Base-by-base conservation (phyloP, 768 basidiomycete genomes). In the Tricholoma bakamatsutake region DNA sequence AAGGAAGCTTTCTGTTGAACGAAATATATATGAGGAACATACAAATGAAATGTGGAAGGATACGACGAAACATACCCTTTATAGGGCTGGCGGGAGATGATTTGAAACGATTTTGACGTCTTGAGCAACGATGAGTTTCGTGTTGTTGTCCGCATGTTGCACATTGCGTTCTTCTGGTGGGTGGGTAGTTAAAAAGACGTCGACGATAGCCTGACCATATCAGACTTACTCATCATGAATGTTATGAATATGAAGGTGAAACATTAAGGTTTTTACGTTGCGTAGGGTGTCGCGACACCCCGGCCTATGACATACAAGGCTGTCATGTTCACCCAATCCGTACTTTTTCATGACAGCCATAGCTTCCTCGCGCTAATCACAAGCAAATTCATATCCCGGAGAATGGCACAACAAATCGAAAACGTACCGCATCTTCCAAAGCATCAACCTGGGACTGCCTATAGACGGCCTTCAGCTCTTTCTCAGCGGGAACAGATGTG, bases 211-310 rank as follows among this genome's bases (percentile, higher is more conserved):
- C 35, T 18, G 51, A 51, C 27, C 50, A 47, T 47, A 34, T 30
- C 55, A 40, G 45, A 66, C 70, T 40, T 55, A 76, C 75, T 67
- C 60, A 52, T 80, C 77, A 31, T 73, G 69, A 31, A 83, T 75
- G 59, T 81, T 77, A 64, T 83, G 82, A 48, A 83, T 79, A 59
- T 83, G 80, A 18, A 82, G 65, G 61, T 82, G 82, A 61, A 71
- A 79, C 60, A 75, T 75, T 49, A 83, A 70, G 17, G 77, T 75
- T 58, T 73, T 73, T 53, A 74, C 69, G 50, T 70, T 68, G 5
- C 67, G 64, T 18, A 83, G 61, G 7, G 71, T 68, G 65, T 80
- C 73, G 12, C 62, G 62, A 62, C 82, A 83, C 30, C 73, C 78
- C 33, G 69, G 63, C 35, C 79, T 74, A 24, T 69, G 71, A 60